A percentile compares a stretch with the other conserved stretches of the same genome.
Conservation (phyloP, 192 early-diverging fungal genomes). For the Backusella tuberculispora region DNA sequence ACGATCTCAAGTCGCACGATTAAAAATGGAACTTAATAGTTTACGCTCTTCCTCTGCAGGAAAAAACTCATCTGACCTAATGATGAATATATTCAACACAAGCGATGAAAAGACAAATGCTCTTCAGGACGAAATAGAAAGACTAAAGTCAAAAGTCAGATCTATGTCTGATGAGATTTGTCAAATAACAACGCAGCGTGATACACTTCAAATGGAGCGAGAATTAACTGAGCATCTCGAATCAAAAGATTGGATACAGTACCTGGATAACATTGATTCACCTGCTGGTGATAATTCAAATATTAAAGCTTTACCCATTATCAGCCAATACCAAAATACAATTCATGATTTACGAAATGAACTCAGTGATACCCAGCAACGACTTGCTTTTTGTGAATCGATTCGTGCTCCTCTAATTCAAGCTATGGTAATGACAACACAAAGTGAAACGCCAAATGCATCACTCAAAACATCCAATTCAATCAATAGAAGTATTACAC, state of each 20-base stretch:
- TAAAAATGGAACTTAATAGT: conserved; percentile 50
- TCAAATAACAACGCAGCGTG: conserved; percentile 47
- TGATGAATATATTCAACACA: neutral
- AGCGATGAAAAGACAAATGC: neutral
- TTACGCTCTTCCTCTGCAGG: neutral
- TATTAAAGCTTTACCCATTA: conserved; percentile 20
- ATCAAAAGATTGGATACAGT: conserved; percentile 12
- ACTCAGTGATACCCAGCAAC: conserved; percentile 38
- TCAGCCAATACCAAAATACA: conserved; percentile 32
- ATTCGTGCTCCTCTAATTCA: conserved; percentile 25
- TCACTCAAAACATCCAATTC: neutral
- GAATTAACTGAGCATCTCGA: conserved; percentile 24
- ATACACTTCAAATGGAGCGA: conserved; percentile 53
- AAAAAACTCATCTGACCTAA: neutral
- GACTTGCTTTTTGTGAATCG: conserved; percentile 34
- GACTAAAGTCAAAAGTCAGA: conserved; percentile 47
- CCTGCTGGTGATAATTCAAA: neutral
- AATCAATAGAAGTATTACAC: neutral
- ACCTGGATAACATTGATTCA: neutral
- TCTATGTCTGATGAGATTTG: conserved; percentile 45
- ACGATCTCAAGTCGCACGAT: conserved; percentile 51
- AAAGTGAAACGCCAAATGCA: neutral
- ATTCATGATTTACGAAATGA: conserved; percentile 37
- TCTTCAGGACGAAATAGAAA: conserved; percentile 38
- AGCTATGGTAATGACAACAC: neutral